Percentiles rank a stretch among this genome's conserved stretches.
These are phyloP conservation scores for Conticribra guillardii DNA, from an alignment of 108 stramenopile species.

Conservation along the genomic window DNA sequence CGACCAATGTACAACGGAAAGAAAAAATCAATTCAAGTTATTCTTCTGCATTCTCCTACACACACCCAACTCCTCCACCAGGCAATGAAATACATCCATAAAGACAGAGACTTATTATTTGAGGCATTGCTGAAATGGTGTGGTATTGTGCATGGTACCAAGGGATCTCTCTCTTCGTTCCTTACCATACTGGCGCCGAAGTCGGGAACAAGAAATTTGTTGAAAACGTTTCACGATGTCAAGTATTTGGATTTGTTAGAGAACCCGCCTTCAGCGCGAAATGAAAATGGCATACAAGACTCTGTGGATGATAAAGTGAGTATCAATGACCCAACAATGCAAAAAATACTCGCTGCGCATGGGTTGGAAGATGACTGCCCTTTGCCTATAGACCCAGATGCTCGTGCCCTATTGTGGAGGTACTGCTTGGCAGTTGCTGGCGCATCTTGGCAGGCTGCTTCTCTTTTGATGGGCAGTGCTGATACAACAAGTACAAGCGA, in stretches of 20 bases:
- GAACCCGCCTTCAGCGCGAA: conserved; percentile 6
- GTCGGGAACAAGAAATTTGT: conserved; percentile 24
- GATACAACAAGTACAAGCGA: conserved; percentile 34
- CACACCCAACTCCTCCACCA: conserved; percentile 42
- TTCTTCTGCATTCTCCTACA: conserved; percentile 39
- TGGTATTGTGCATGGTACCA: conserved; percentile 41
- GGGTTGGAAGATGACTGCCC: conserved; percentile 62
- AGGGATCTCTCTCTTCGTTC: conserved; percentile 40
- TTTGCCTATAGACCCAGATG: conserved; percentile 25
- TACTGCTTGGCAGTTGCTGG: conserved; percentile 49
- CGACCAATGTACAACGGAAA: background rate
- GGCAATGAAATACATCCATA: conserved; percentile 52
- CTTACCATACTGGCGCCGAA: conserved; percentile 41
- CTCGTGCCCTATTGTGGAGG: conserved; percentile 36
- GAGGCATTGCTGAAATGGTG: conserved; percentile 46
- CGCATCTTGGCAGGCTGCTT: conserved; percentile 51
- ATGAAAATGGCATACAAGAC: background rate
- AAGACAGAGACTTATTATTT: conserved; percentile 52
- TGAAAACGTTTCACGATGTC: conserved; percentile 40
- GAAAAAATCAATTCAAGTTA: conserved; percentile 28
- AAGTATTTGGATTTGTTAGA: conserved; percentile 48
- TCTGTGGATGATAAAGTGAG: background rate
- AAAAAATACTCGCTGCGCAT: conserved; percentile 9
- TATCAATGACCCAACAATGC: background rate
- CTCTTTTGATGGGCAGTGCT: conserved; percentile 24